phyloP scores from a whole-genome alignment of 805 yeast species.

The Komagataella pseudopastoris region DNA sequence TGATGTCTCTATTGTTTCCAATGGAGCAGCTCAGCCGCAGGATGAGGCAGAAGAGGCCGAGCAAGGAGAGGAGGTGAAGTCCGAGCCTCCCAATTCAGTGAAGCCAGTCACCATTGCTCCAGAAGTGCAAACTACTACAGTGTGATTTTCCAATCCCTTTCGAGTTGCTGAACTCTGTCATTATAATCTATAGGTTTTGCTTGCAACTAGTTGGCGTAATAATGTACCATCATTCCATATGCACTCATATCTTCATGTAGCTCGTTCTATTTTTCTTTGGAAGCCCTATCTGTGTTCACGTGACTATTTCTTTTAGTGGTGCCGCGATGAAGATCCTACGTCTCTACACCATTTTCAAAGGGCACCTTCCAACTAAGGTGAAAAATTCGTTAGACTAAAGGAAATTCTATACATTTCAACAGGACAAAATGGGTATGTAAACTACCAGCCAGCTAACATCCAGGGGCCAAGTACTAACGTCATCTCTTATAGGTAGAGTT shows the following conservation, averaged over 20 bases:
- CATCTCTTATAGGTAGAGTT: constrained; percentile 71
- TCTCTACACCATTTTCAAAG: not conserved
- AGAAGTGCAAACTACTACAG: not conserved
- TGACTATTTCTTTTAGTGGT: not conserved
- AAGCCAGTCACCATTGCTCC: not conserved
- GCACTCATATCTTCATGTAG: not conserved
- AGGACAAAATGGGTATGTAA: not conserved
- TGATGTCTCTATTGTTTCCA: not conserved
- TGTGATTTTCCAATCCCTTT: not conserved
- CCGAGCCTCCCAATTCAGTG: constrained; percentile 1
- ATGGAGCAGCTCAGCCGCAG: constrained; percentile 1
- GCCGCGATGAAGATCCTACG: not conserved
- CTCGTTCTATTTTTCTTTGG: not conserved
- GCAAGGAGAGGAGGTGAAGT: constrained; percentile 5
- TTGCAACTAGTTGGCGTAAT: not conserved
- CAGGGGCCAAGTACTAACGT: not conserved
- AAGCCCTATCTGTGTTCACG: not conserved
- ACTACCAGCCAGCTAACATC: not conserved
- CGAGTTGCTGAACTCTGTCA: not conserved
- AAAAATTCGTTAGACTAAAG: not conserved
- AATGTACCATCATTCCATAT: not conserved
- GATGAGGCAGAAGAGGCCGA: constrained; percentile 1
- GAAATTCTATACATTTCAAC: not conserved
- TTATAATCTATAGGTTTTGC: not conserved
- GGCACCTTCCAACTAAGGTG: not conserved